Evolutionary conservation across 2,329 filamentous ascomycete genomes (phyloP).

Genomic region (Ophiosphaerella herpotricha): DNA sequence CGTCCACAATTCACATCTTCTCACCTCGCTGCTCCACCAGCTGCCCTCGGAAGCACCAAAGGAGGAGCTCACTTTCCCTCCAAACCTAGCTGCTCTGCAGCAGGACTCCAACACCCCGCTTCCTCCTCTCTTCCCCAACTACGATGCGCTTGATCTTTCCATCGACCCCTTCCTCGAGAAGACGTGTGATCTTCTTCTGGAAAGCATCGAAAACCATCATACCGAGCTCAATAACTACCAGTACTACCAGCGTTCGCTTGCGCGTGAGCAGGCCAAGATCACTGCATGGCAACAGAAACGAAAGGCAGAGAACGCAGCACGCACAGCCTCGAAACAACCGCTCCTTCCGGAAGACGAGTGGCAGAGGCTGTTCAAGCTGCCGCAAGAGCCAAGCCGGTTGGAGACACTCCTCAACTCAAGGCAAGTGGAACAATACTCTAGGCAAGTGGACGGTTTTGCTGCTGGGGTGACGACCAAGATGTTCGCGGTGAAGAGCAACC

Average conservation of each 20-base stretch:
- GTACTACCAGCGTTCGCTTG: slow-evolving; percentile 91
- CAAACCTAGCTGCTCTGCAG: slow-evolving; percentile 77
- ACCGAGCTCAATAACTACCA: slow-evolving; percentile 99
- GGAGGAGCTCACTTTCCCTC: slow-evolving; percentile 73
- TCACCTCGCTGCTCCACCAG: slow-evolving; percentile 94
- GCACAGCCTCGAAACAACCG: slow-evolving; percentile 83
- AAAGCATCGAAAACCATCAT: slow-evolving; percentile 97
- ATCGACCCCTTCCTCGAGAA: slow-evolving; percentile 99
- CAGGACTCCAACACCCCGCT: slow-evolving; percentile 63
- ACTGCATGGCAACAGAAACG: slow-evolving; percentile 95
- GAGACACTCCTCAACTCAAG: slow-evolving; percentile 93
- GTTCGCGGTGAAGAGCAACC: slow-evolving; percentile 85
- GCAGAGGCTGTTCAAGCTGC: slow-evolving; percentile 97
- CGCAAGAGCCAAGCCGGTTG: slow-evolving; percentile 87
- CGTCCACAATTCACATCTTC: slow-evolving; percentile 95
- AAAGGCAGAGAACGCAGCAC: slow-evolving; percentile 89
- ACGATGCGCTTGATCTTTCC: slow-evolving; percentile 86
- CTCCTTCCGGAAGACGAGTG: slow-evolving; percentile 95
- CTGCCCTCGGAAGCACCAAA: slow-evolving; percentile 70
- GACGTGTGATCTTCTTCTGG: slow-evolving; percentile 93
- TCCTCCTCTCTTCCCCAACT: slow-evolving; percentile 79
- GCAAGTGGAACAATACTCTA: slow-evolving; percentile 97
- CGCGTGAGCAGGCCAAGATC: slow-evolving; percentile 95
- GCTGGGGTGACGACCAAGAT: slow-evolving; percentile 93
- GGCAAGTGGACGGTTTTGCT: slow-evolving; percentile 95